Evolutionary conservation across 805 yeast species (phyloP).

Genomic region (Wickerhamiella alocasiicola): DNA sequence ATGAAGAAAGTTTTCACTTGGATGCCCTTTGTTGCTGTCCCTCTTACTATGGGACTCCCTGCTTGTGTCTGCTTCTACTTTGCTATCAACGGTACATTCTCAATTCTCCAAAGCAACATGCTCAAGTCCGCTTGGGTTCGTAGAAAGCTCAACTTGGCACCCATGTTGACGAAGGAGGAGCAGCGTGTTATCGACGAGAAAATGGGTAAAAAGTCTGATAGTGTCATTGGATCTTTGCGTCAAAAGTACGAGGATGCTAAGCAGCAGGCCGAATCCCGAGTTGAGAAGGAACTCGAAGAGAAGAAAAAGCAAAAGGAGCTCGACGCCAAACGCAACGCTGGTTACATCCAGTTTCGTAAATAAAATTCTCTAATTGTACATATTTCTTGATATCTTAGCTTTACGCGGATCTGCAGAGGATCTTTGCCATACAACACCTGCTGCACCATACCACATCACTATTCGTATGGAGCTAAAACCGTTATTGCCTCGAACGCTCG

Average conservation of each 20-base stretch:
- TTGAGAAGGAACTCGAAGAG: slow-evolving; percentile 23
- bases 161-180: slow-evolving; percentile 43
- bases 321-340: slow-evolving; percentile 16
- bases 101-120: slow-evolving; percentile 57
- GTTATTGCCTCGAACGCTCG: slow-evolving; percentile 7
- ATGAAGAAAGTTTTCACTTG: slow-evolving; percentile 57
- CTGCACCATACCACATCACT: neutral
- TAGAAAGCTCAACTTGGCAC: slow-evolving; percentile 43
- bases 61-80: slow-evolving; percentile 79
- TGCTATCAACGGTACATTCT: slow-evolving; percentile 63
- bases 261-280: slow-evolving; percentile 26
- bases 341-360: slow-evolving; percentile 18
- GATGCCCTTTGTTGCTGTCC: slow-evolving; percentile 70
- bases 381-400: neutral
- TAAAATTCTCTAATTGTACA: slow-evolving; percentile 1
- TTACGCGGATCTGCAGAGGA: too few relatives aligned
- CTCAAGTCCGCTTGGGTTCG: slow-evolving; percentile 52
- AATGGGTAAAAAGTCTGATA: slow-evolving; percentile 21
- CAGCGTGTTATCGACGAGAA: slow-evolving; percentile 24
- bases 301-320: slow-evolving; percentile 18
- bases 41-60: slow-evolving; percentile 78
- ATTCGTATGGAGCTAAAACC: neutral
- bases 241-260: slow-evolving; percentile 25
- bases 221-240: slow-evolving; percentile 20
- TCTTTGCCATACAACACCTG: neutral